A percentile compares a stretch with the other conserved stretches of the same genome.
Conservation (phyloP, 2,329 filamentous ascomycete genomes). For the Amylocarpus encephaloides region DNA sequence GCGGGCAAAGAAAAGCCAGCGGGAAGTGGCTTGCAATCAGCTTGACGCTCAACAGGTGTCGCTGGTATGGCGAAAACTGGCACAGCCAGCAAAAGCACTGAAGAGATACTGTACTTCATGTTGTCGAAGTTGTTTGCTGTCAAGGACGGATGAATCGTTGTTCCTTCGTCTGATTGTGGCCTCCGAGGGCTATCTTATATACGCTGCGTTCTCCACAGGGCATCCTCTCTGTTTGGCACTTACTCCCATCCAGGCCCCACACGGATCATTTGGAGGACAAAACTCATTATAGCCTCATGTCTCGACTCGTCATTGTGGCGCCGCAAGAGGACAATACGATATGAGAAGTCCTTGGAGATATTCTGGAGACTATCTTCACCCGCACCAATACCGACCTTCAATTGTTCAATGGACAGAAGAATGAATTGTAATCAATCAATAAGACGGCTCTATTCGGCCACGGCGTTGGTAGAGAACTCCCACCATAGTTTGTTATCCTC, state of each 20-base stretch:
- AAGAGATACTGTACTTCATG: constrained; percentile 14
- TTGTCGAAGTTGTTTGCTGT: neutral
- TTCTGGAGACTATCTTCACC: neutral
- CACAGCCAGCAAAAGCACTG: constrained; percentile 9
- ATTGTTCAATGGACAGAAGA: too few relatives aligned
- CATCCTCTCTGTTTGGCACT: neutral
- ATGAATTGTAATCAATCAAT: too few relatives aligned
- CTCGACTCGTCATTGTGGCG: neutral
- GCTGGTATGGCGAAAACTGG: constrained; percentile 12
- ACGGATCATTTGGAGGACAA: constrained; percentile 1
- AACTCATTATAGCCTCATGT: constrained; percentile 7
- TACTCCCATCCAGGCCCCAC: constrained; percentile 4
- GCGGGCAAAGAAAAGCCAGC: constrained; percentile 6
- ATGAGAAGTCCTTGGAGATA: neutral
- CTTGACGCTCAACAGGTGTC: constrained; percentile 8
- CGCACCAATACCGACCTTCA: neutral
- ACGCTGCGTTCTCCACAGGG: neutral
- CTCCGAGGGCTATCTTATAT: constrained; percentile 1
- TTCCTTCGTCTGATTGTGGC: neutral
- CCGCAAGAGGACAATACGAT: neutral
- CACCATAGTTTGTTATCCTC: neutral
- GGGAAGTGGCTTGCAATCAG: constrained; percentile 13
- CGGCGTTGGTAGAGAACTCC: too few relatives aligned
- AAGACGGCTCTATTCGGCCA: too few relatives aligned
- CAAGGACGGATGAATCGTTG: constrained; percentile 2